Evolutionary conservation across 2,329 filamentous ascomycete species (phyloP), one percentile per base, ranked within the genome.

Genomic region (Ophiobolus disseminans): DNA sequence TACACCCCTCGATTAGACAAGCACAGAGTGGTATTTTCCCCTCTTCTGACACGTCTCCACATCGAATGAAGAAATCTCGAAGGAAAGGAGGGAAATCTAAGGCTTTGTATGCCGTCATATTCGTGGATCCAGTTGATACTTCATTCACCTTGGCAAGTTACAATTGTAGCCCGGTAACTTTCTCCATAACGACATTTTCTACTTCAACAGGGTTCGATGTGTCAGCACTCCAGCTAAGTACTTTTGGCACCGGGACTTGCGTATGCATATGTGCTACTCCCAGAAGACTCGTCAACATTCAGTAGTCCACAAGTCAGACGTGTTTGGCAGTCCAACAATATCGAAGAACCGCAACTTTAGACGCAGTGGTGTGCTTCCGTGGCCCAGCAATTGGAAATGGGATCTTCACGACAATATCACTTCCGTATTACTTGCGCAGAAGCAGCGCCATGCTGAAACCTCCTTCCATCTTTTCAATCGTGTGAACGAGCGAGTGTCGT

Each of bases 181-280:
- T 70, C 40, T 73, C 68, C 66, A 73, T 71, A 5, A 74, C 48
- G 21, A 73, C 72, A 37, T 70, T 73, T 53, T 75, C 70, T 2
- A 56, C 50, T 3, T 68, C 66, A 8, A 73, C 56, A 11, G 64
- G 59, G 20, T 71, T 72, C 6, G 55, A 56, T 5, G 52, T 1
- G 19, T 68, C 57, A 10, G 51, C 52, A 40, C 45, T 58, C 65
- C 63, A 72, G 2, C 58, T 57, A 26, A 67, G 36, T n/a, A 72
- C 62, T 42, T 60, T 58, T 3, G 64, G 56, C 22, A 69, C 66
- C 0, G 63, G 67, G 43, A 58, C 57, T 45, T 26, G 36, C 47
- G 56, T 60, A 42, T 53, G 58, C 26, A 55, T 34, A 43, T 50
- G 38, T 31, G 57, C 55, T 51, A 45, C n/a, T 41, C 34, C 25